Evolutionary conservation across 2,329 filamentous ascomycete genomes (phyloP), one percentile per base, ranked within the genome.

Genomic region (Penicillium sp.): DNA sequence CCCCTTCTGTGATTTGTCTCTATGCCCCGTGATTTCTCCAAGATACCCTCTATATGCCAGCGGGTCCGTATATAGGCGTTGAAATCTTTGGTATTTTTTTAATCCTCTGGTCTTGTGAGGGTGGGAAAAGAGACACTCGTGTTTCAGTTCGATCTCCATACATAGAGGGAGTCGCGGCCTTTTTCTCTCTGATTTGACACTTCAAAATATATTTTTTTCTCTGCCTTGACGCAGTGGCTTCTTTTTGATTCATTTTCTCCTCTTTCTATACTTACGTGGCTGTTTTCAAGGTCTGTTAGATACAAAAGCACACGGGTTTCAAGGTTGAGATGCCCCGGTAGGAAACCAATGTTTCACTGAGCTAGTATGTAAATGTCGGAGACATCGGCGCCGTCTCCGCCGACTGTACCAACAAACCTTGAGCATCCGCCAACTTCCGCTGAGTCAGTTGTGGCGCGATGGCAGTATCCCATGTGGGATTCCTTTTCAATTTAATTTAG

Each of bases 31-130:
- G 40, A 55, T 43, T 51, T 39, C 43, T 43, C 46, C 51, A 44
- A 52, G 54, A 59, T 59, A 59, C 57, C 57, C 54, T 59, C 54
- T 51, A 45, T 53, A 36, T 54, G 44, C 39, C 50, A 59, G 40
- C 44, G 56, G 54, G 51, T 48, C 57, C 54, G 50, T 57, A 50
- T 38, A 59, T 59, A 52, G 51, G 54, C 54, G 54, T 57, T 51
- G 33, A 44, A 14, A 46, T 50, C 41, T 50, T 18, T 42, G 25
- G 41, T 44, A 52, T 33, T 16, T 45, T 35, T 40, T 39, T 50
- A 24, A 44, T 54, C 24, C 46, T 45, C 10, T 31, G 54, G 33
- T 35, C 24, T 45, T 25, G 10, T 14, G 38, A 20, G 30, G 25
- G 44, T 16, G 38, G 36, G 24, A 36, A 40, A 42, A 38, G 27